Evolutionary conservation across 192 early-diverging fungal species (phyloP).

Genomic region (Entomortierella parvispora): DNA sequence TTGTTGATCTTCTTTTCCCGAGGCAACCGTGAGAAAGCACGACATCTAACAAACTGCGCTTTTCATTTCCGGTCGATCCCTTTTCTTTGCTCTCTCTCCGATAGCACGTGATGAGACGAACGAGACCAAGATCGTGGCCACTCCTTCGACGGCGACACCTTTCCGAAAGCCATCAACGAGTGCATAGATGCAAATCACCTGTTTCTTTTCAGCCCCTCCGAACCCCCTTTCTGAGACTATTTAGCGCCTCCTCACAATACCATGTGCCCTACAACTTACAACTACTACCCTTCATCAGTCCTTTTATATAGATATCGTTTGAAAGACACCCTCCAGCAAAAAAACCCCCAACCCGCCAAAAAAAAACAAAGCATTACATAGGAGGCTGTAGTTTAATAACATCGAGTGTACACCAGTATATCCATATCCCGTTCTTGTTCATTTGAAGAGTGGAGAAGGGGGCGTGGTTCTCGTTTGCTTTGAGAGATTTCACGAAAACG

Average conservation of each 20-base stretch:
- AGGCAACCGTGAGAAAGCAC: too few relatives aligned
- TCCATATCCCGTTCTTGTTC: not conserved
- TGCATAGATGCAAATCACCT: too few relatives aligned
- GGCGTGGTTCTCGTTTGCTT: not conserved
- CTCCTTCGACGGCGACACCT: constrained; percentile 13
- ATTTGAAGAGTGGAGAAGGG: not conserved
- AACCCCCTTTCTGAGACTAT: too few relatives aligned
- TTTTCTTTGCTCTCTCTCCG: constrained; percentile 5
- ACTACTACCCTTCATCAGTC: too few relatives aligned
- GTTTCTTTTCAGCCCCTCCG: too few relatives aligned
- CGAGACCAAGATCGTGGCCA: constrained; percentile 44
- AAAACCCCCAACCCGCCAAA: too few relatives aligned
- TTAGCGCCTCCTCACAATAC: too few relatives aligned
- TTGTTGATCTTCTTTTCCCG: not conserved
- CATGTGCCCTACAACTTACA: too few relatives aligned
- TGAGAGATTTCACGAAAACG: too few relatives aligned
- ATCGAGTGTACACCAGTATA: not conserved
- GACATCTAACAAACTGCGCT: not conserved
- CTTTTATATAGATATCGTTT: too few relatives aligned
- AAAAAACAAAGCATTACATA: not conserved
- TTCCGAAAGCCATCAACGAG: constrained; percentile 17
- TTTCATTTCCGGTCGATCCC: not conserved
- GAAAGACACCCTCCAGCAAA: too few relatives aligned
- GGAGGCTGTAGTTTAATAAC: not conserved
- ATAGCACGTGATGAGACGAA: constrained; percentile 49